These are phyloP conservation scores for Hygrocybe coccinea DNA, from an alignment of 768 basidiomycete species.

Conservation along the genomic window DNA sequence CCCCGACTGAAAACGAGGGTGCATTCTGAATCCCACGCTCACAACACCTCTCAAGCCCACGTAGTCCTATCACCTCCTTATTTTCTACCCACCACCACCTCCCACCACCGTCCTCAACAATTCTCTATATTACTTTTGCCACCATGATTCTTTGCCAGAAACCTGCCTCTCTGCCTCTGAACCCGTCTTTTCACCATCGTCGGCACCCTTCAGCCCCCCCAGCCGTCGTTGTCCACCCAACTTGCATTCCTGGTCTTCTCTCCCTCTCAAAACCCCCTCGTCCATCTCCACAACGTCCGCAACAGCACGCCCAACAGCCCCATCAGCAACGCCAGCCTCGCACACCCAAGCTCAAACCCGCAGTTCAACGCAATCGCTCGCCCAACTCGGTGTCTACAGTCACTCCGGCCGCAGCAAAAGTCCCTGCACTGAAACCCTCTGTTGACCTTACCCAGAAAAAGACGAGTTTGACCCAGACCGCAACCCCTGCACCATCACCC, in stretches of 20 bases:
- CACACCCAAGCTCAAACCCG: slow-evolving; percentile 34
- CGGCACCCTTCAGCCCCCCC: slow-evolving; percentile 68
- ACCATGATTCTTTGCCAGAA: slow-evolving; percentile 49
- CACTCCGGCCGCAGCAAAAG: neutral
- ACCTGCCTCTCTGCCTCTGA: slow-evolving; percentile 31
- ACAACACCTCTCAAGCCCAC: too few relatives aligned
- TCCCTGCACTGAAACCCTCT: slow-evolving; percentile 1
- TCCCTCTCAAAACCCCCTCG: slow-evolving; percentile 57
- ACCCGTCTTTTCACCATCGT: slow-evolving; percentile 32
- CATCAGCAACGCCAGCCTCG: slow-evolving; percentile 29
- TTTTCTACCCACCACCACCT: too few relatives aligned
- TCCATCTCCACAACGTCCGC: slow-evolving; percentile 28
- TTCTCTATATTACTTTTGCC: neutral
- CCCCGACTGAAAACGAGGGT: too few relatives aligned
- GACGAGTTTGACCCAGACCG: slow-evolving; percentile 4
- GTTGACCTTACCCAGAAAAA: slow-evolving; percentile 24
- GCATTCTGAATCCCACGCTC: too few relatives aligned
- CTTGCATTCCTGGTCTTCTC: slow-evolving; percentile 68
- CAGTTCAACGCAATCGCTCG: slow-evolving; percentile 20
- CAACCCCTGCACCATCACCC: slow-evolving; percentile 9
- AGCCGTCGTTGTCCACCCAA: slow-evolving; percentile 64
- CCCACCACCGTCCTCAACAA: neutral
- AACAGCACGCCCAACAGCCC: slow-evolving; percentile 34
- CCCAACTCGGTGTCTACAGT: slow-evolving; percentile 16
- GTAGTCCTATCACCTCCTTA: neutral